Base-by-base conservation (phyloP, 2,329 filamentous ascomycete genomes). In the Ophiostoma piceae region DNA sequence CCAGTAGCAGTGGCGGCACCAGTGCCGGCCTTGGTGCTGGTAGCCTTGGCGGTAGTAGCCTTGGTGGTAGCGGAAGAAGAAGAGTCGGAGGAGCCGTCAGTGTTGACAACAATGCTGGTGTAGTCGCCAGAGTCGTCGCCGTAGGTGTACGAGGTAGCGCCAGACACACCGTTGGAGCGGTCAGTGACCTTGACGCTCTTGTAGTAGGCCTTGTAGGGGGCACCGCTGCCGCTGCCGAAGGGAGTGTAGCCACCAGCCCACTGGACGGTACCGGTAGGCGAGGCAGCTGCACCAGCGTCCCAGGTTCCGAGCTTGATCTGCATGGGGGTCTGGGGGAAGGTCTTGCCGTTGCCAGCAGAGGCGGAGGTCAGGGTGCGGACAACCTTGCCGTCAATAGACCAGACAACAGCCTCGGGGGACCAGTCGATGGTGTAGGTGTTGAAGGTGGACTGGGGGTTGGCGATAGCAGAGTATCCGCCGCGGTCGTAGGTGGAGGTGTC, bases 291-390 rank as follows among this genome's bases (percentile, higher is more conserved):
- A 74, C 84, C 85, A 29, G 80, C 84, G 64, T 83, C 79, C 82
- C 84, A 87, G 73, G 84, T 84, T 67, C 88, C 87, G 67, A 90
- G 80, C 80, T 88, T 88, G 74, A 90, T 77, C 69, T 85, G 84
- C 84, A 89, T 89, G 11, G 90, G 90, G 0, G 88, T 90, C 79
- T 92, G 90, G 1, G 90, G 90, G 79, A 84, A 92, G 77, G 81
- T 83, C 71, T 80, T 78, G 72, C 85, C 86, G 71, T 57, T 57
- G 84, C 81, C 80, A 70, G 81, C 78, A 9, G 80, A 80, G 66
- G 84, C 80, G 51, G 82, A 75, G 67, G 78, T 78, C 35, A 84
- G 80, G 2, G 80, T 83, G 71, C 85, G 84, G 32, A 83, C 76
- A 32, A 79, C 75, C 5, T 73, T 74, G 71, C 81, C 82, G 75